These are phyloP conservation scores for Candida sanyaensis DNA, from an alignment of 1,139 yeast genomes.

Conservation along the genomic window DNA sequence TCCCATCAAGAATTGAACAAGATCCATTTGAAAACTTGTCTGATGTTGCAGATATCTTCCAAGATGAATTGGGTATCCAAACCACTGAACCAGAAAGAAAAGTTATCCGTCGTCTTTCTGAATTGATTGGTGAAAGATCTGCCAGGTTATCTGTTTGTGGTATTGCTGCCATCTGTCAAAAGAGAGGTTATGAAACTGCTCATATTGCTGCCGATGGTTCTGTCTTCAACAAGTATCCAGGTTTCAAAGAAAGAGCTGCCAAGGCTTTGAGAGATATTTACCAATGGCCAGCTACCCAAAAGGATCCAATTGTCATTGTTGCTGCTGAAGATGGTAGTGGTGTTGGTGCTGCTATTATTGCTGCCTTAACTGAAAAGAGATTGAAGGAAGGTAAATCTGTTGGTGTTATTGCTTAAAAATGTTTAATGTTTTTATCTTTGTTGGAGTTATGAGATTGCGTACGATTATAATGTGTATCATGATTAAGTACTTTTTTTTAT, in stretches of 20 bases:
- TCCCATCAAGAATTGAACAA: conserved; percentile 83
- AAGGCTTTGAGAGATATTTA: conserved; percentile 87
- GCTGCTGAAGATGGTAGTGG: conserved; percentile 99
- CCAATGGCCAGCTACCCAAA: conserved; percentile 61
- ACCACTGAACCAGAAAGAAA: conserved; percentile 81
- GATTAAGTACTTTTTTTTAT: not conserved
- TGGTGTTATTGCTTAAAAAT: conserved; percentile 40
- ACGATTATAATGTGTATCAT: conserved; percentile 1
- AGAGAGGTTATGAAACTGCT: conserved; percentile 75
- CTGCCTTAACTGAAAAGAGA: conserved; percentile 87
- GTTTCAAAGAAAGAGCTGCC: conserved; percentile 87
- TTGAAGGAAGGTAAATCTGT: conserved; percentile 70
- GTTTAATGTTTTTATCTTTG: not conserved
- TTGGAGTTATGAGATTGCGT: not conserved
- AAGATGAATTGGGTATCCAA: conserved; percentile 54
- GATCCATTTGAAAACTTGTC: conserved; percentile 87
- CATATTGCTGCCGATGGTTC: conserved; percentile 98
- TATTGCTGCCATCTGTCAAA: conserved; percentile 90
- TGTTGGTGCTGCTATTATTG: conserved; percentile 97
- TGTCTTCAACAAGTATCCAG: conserved; percentile 90
- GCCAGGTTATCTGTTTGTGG: conserved; percentile 95
- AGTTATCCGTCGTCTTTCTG: conserved; percentile 80
- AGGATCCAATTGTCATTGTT: conserved; percentile 78
- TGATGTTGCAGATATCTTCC: conserved; percentile 71
- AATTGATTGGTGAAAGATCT: conserved; percentile 87